Evolutionary conservation across 2,329 filamentous ascomycete species (phyloP), one percentile per base, ranked within the genome.

Genomic region (Botryotinia globosa): DNA sequence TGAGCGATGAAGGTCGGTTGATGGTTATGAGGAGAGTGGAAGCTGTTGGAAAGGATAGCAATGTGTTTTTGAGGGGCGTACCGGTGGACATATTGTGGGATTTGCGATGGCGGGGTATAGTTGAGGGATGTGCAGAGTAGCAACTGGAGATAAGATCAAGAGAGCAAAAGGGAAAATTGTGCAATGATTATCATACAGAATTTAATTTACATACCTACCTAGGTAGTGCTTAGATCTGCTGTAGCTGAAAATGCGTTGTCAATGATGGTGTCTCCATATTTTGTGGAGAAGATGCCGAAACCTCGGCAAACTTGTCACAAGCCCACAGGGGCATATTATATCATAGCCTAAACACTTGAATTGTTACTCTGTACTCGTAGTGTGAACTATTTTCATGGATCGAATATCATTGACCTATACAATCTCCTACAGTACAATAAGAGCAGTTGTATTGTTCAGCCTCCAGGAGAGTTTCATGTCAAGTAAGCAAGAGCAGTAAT

Each of bases 11-110:
- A 8, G 88, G 87, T 0, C 88, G 87, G 81, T 89, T 86, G 79
- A 91, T 84, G 1, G 88, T 89, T 44, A 90, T 84, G 62, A 90
- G 85, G 14, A 91, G 83, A 67, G 90, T 82, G 77, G 88, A 85
- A 4, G 85, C 84, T 0, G 78, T 77, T 0, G 89, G 89, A 75
- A 87, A 89, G 56, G 85, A 82, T 25, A 73, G 45, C 12, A 68
- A 51, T 7, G 70, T 56, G 45, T 72, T 68, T 67, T 72, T 54
- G 70, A 58, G 70, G n/a, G 65, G 65, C 22, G 48, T 67, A 12
- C 65, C 65, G 65, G 65, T 67, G 34, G 65, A 67, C 65, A 67
- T 67, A 54, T 67, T 67, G 65, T 67, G 65, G 48, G n/a, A 56
- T 42, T 56, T 67, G 25, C 14, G 48, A 56, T 56, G 65, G 65